Base-by-base conservation (phyloP, 495 filamentous ascomycete species). In the Talaromyces borbonicus region DNA sequence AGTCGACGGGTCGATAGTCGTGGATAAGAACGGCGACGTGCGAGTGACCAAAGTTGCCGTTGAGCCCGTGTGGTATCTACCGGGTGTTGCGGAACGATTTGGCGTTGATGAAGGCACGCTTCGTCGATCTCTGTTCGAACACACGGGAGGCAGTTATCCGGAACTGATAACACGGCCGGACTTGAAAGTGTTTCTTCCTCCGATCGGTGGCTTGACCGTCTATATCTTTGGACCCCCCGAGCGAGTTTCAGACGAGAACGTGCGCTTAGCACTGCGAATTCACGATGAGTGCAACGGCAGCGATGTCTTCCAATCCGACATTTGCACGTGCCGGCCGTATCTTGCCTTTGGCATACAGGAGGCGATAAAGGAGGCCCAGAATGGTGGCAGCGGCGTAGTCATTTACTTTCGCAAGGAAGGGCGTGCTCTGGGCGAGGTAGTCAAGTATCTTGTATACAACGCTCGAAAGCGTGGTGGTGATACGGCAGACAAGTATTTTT, bases 381-480 rank as follows among this genome's bases (percentile, higher is more conserved):
- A 83, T 41, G 92, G 92, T 38, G 92, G 92, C 31, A 89, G 82
- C 54, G 92, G 92, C 38, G 90, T 98, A 26, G 92, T 97, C 22
- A 95, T 98, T 61, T 98, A 98, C 65, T 98, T 98, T 80, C 85
- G 92, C 46, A 98, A 98, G 65, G 92, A 98, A 66, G 92, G 92
- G 8, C 77, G 90, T 48, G 90, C 92, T 23, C 67, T 96, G 8
- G 92, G 92, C n/a, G 92, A 98, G 65, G 92, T 98, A 19, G 94
- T 92, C 41, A 98, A 98, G 73, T 90, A 90, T 52, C 67, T 98
- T 12, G 92, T 97, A 19, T 98, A 98, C 68, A 98, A 98, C 63
- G 92, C 92, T 22, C 80, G 92, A 62, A 76, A 70, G 52, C 63
- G 88, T 49, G 85, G 88, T 46, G 77, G 80, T 42, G 87, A 93